Evolutionary conservation across 2,329 filamentous ascomycete genomes (phyloP).

Genomic region (Monilinia fructicola): DNA sequence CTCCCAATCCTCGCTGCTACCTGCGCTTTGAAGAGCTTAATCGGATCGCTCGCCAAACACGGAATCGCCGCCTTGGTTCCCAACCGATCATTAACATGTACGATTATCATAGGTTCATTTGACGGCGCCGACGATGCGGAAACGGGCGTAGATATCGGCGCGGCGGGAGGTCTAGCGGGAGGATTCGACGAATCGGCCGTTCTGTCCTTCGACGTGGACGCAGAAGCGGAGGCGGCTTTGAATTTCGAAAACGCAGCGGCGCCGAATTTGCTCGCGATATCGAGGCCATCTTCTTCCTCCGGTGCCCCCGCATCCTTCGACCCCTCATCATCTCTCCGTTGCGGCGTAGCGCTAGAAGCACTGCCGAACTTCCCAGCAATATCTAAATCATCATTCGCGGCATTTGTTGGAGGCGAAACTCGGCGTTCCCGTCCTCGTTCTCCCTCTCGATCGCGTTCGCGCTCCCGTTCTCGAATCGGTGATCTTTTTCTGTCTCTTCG

Average conservation of each 20-base stretch:
- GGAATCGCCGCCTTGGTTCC: conserved; percentile 95
- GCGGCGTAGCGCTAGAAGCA: conserved; percentile 14
- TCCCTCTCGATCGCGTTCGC: conserved; percentile 42
- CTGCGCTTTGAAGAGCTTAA: conserved; percentile 86
- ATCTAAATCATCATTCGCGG: conserved; percentile 38
- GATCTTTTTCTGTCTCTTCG: conserved; percentile 46
- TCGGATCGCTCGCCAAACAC: conserved; percentile 79
- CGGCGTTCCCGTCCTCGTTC: conserved; percentile 52
- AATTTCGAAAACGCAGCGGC: conserved; percentile 20
- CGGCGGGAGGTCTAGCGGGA: conserved; percentile 31
- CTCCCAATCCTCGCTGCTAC: conserved; percentile 87
- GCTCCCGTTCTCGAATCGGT: conserved; percentile 37
- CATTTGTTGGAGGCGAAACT: conserved; percentile 46
- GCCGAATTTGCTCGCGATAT: conserved; percentile 23
- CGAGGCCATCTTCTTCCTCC: conserved; percentile 22
- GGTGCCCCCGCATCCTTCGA: background rate
- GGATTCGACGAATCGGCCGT: conserved; percentile 24
- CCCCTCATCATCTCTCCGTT: conserved; percentile 22
- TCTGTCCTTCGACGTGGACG: background rate
- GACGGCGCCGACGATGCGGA: conserved; percentile 32
- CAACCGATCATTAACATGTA: conserved; percentile 90
- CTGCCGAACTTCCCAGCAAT: conserved; percentile 39
- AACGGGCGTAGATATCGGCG: conserved; percentile 23
- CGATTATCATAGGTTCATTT: conserved; percentile 83
- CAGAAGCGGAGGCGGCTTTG: conserved; percentile 10